Conservation (phyloP, 208 protist genomes). For the Tritrichomonas musculus region DNA sequence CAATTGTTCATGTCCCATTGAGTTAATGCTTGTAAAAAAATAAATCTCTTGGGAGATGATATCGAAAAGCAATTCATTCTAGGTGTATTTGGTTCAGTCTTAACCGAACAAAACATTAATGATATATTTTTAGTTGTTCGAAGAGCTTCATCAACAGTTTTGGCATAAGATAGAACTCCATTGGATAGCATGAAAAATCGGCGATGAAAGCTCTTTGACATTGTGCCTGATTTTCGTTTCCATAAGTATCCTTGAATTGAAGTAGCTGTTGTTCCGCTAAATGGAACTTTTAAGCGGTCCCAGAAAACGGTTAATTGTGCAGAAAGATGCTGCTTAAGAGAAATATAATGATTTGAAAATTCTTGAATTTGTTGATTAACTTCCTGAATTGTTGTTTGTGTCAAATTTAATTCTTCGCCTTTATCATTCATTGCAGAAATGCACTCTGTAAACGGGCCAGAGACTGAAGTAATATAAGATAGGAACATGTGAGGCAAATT, state of each 20-base stretch:
- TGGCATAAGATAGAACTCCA: background rate
- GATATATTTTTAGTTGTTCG: background rate
- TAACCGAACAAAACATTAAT: background rate
- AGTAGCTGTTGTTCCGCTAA: background rate
- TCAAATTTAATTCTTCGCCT: background rate
- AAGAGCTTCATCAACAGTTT: background rate
- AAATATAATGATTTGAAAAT: background rate
- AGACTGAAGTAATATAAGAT: background rate
- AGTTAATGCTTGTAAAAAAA: background rate
- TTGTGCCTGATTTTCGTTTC: background rate
- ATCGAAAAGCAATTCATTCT: background rate
- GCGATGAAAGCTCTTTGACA: background rate
- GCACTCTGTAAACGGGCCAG: background rate
- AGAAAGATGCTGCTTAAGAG: background rate
- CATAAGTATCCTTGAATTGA: background rate
- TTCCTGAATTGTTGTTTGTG: background rate
- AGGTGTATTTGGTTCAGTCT: background rate
- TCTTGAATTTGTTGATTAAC: background rate
- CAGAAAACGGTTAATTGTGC: background rate
- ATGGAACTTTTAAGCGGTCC: background rate
- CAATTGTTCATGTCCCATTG: background rate
- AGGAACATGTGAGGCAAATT: background rate
- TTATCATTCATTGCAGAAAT: background rate
- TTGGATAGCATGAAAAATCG: background rate
- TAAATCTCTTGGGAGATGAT: background rate